phyloP scores from a whole-genome alignment of 2,329 filamentous ascomycete genomes.

The Verticillium nonalfalfae region DNA sequence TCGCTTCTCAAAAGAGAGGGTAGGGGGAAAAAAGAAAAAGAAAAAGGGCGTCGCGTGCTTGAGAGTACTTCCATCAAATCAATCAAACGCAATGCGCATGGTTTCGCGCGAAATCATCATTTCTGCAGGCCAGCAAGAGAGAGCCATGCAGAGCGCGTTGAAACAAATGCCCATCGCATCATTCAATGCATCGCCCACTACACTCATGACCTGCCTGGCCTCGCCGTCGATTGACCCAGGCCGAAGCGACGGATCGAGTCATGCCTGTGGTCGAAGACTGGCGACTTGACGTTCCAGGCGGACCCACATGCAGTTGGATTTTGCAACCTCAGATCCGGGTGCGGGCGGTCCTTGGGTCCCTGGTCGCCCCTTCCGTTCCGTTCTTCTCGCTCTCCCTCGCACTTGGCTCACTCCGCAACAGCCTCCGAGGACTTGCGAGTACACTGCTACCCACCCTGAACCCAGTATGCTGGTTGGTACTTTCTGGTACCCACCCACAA shows the following conservation, averaged over 20 bases:
- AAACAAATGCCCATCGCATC: not conserved
- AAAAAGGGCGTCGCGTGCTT: not conserved
- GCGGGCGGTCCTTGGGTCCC: conserved; percentile 3
- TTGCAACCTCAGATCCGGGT: conserved; percentile 13
- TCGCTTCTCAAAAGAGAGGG: no score
- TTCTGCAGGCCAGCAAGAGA: not conserved
- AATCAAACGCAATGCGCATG: not conserved
- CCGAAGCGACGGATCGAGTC: not conserved
- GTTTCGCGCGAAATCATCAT: not conserved
- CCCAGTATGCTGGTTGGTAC: not conserved
- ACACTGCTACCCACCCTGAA: not conserved
- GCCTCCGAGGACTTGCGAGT: not conserved
- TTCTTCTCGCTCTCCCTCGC: not conserved
- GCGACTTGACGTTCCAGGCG: conserved; percentile 9
- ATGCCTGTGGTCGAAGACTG: not conserved
- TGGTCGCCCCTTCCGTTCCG: conserved; percentile 12
- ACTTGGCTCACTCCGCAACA: not conserved
- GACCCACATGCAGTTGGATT: conserved; percentile 15
- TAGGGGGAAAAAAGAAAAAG: no score
- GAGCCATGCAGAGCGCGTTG: not conserved
- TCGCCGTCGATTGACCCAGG: not conserved
- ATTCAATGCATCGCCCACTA: not conserved
- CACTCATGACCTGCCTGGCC: not conserved
- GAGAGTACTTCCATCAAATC: no score
- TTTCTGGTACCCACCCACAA: not conserved